phyloP scores from a whole-genome alignment of 192 early-diverging fungal genomes.

The Coemansia umbellata region DNA sequence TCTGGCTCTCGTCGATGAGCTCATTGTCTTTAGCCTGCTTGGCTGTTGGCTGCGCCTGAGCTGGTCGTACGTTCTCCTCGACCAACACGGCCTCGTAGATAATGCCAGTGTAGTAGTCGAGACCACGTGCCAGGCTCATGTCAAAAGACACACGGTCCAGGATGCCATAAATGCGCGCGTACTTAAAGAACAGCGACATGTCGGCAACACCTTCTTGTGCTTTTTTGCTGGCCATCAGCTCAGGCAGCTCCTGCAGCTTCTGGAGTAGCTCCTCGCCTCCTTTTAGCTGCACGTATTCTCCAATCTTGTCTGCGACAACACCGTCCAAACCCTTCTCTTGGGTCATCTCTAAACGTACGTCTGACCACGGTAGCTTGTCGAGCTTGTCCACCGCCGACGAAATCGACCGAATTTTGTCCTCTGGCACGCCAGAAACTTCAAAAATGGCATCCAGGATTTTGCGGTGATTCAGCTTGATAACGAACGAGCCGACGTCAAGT shows the following conservation, averaged over 20 bases:
- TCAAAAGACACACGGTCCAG: constrained; percentile 76
- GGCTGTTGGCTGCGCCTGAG: constrained; percentile 18
- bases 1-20: constrained; percentile 64
- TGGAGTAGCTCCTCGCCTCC: constrained; percentile 76
- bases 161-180: constrained; percentile 77
- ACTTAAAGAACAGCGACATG: constrained; percentile 80
- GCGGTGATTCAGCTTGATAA: constrained; percentile 95
- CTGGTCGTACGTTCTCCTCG: constrained; percentile 35
- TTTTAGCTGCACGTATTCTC: constrained; percentile 81
- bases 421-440: constrained; percentile 90
- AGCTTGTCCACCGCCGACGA: constrained; percentile 98
- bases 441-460: constrained; percentile 98
- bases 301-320: constrained; percentile 85
- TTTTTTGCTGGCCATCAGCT: constrained; percentile 61
- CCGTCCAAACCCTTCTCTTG: constrained; percentile 84
- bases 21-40: constrained; percentile 12
- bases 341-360: constrained; percentile 92
- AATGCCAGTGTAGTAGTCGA: constrained; percentile 99
- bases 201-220: constrained; percentile 81
- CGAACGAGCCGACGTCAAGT: constrained; percentile 85
- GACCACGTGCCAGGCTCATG: constrained; percentile 89
- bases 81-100: constrained; percentile 92
- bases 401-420: constrained; percentile 81
- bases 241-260: constrained; percentile 60
- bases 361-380: constrained; percentile 93